Conservation (phyloP, 148 eudicot genomes). For the Cornus suecica region DNA sequence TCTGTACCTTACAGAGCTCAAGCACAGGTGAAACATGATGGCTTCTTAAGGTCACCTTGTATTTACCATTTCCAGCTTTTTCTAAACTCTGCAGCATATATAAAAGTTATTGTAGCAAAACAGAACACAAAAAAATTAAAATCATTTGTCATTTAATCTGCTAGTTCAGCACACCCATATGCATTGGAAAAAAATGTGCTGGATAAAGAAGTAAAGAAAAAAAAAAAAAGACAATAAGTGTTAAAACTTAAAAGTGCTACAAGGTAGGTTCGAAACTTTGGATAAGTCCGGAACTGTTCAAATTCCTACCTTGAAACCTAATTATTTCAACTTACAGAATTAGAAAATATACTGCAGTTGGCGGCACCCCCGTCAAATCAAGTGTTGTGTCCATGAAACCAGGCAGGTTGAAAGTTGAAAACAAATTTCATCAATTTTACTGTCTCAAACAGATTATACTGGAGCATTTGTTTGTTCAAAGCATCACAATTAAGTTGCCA, state of each 20-base stretch:
- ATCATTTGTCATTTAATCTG: background rate
- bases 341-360: background rate
- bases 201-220: background rate
- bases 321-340: background rate
- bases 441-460: background rate
- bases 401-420: no score
- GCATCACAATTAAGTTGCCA: background rate
- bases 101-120: background rate
- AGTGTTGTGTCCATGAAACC: no score
- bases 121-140: background rate
- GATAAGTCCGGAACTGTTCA: background rate
- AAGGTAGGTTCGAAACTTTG: background rate
- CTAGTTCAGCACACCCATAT: background rate
- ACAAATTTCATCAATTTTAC: no score
- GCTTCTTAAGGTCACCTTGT: conserved; percentile 66
- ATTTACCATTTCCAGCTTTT: conserved; percentile 54
- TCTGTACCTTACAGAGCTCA: conserved; percentile 77
- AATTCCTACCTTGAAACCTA: background rate
- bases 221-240: background rate
- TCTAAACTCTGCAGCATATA: conserved; percentile 56
- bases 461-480: background rate
- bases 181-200: background rate
- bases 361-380: background rate
- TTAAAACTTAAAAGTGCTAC: background rate
- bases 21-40: conserved; percentile 76